Base-by-base conservation (phyloP, 306 rosid species). In the Cicer cuneatum region DNA sequence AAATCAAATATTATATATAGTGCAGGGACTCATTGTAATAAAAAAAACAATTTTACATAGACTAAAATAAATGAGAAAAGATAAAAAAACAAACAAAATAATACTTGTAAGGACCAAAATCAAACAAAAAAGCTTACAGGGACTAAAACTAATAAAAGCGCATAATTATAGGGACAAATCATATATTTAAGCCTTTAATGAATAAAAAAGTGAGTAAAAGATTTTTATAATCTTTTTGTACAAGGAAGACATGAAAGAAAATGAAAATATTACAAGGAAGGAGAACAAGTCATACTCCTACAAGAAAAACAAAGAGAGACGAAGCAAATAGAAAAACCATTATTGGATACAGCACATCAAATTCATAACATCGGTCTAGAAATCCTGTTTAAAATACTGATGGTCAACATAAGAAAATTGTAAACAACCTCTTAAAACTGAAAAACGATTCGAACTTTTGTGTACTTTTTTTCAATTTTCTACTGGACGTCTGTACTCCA, bases 281-380 rank as follows among this genome's bases (percentile, higher is more conserved):
- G 12, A 29, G 64, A 38, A 39, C 13, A 53, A 16, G 48, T 15
- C 46, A 48, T 6, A 70, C 40, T 53, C 58, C 39, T 16, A 51
- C 48, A 15, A 35, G 15, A 37, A 51, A 51, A 51, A 69, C 15
- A 16, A 71, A n/a, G n/a, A 10, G n/a, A 15, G 53, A 12, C 16
- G 41, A 40, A 39, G 38, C 53, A 40, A 18, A 54, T 71, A 52
- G 18, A 52, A 70, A 70, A 53, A 10, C 40, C 64, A 70, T 51
- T 40, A 51, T 60, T 69, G 15, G 33, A 69, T 51, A 10, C 10
- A 38, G 10, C 67, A 38, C 46, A 37, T 9, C 47, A n/a, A 38
- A 61, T 61, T 45, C 12, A 39, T 40, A 63, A 61, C 21, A 61
- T 43, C 48, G n/a, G 66, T 61, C 46, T 61, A 37, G 40, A 37